Evolutionary conservation across 306 rosid genomes (phyloP).

Genomic region (Fragaria nilgerrensis): DNA sequence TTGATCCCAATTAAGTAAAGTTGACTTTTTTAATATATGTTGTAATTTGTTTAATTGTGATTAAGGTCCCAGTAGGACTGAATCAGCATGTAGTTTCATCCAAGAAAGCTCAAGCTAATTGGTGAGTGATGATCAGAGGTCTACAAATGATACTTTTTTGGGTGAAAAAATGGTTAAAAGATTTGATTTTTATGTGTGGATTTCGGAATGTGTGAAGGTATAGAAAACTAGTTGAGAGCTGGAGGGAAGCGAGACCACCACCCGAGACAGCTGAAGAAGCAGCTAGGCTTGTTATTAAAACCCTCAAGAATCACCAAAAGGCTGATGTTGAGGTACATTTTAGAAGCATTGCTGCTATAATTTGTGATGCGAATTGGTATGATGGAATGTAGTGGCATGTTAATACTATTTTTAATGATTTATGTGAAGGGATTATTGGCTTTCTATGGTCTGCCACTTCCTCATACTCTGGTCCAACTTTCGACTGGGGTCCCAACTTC

Average conservation of each 20-base stretch:
- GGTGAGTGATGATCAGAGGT: constrained; percentile 38
- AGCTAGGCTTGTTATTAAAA: constrained; percentile 60
- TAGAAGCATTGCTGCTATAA: background rate
- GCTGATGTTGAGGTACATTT: constrained; percentile 82
- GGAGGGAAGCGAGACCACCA: constrained; percentile 72
- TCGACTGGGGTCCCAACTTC: constrained; percentile 21
- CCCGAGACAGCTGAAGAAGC: constrained; percentile 84
- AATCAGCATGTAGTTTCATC: constrained; percentile 75
- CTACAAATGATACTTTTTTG: background rate
- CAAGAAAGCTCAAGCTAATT: constrained; percentile 85
- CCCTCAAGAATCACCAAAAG: constrained; percentile 63
- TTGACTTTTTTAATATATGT: constrained; percentile 5
- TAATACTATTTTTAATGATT: background rate
- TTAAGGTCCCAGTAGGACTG: constrained; percentile 84
- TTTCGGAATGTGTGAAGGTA: constrained; percentile 53
- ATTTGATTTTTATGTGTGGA: background rate
- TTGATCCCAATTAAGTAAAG: constrained; percentile 5
- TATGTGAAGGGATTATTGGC: constrained; percentile 26
- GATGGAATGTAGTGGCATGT: background rate
- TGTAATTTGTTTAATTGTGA: background rate
- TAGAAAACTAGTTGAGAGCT: constrained; percentile 71
- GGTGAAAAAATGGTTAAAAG: background rate
- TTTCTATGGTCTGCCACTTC: constrained; percentile 34
- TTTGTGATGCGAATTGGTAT: background rate
- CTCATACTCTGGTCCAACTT: constrained; percentile 18